Evolutionary conservation across 2,329 filamentous ascomycete species (phyloP), one percentile per base, ranked within the genome.

Genomic region (Cytospora mali): DNA sequence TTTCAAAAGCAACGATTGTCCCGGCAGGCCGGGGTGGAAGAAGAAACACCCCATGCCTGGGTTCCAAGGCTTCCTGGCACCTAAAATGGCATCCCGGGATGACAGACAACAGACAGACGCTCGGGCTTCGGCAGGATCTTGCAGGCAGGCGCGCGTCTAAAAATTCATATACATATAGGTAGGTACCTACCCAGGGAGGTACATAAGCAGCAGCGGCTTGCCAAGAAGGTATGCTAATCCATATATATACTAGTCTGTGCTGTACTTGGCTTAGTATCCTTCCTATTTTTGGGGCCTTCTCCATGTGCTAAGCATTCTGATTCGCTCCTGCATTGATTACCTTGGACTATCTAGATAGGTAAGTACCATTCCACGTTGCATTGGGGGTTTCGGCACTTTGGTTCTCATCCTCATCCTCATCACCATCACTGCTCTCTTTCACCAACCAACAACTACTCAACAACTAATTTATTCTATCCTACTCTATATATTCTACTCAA

Each of bases 81-180:
- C n/a, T n/a, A n/a, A n/a, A n/a, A n/a, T n/a, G n/a, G n/a, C n/a
- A n/a, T n/a, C n/a, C n/a, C n/a, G n/a, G n/a, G n/a, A n/a, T n/a
- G 52, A 11, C n/a, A 59, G 49, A 31, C 13, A 46, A 29, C 57
- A 51, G 35, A 13, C 48, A 50, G 49, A 18, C 49, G 57, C 57
- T 59, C 31, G 39, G 18, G 49, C 29, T 42, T 59, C 49, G 49
- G 49, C 57, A 53, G 57, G 25, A 60, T 60, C 57, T 51, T 53
- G 35, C 57, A 60, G 33, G 60, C 53, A 53, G 61, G 63, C 63
- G 60, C 63, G 63, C 63, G 63, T 65, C 63, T 65, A 65, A 57
- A 62, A 65, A 60, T 56, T 51, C 42, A 55, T 31, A 13, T 25
- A 21, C 28, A 33, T 48, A 10, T 18, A 25, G n/a, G n/a, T n/a